These are phyloP conservation scores for Metschnikowia reukaufii DNA, from an alignment of 805 yeast species.

Conservation along the genomic window DNA sequence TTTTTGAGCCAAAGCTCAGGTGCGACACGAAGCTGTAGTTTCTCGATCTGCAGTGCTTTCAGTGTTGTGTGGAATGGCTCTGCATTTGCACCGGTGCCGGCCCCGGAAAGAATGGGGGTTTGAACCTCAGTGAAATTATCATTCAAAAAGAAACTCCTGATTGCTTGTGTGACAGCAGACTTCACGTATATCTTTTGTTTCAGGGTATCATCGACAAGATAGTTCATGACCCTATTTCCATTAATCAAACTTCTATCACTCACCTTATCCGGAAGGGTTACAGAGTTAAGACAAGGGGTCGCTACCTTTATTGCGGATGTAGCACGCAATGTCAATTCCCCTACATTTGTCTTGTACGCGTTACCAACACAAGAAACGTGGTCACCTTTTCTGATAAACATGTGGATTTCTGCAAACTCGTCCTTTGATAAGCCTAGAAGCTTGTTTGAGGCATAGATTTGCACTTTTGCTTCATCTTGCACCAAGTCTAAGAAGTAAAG, in stretches of 20 bases:
- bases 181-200: constrained; percentile 50
- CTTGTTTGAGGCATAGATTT: constrained; percentile 59
- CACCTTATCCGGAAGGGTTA: constrained; percentile 58
- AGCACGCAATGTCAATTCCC: constrained; percentile 73
- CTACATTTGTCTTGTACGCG: constrained; percentile 74
- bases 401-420: constrained; percentile 41
- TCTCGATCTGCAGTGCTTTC: constrained; percentile 34
- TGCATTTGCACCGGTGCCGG: constrained; percentile 89
- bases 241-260: constrained; percentile 56
- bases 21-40: constrained; percentile 75
- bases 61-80: constrained; percentile 70
- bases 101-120: constrained; percentile 79
- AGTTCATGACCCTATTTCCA: constrained; percentile 70
- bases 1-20: constrained; percentile 95
- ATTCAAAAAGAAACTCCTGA: constrained; percentile 57
- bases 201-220: constrained; percentile 57
- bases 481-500: constrained; percentile 66
- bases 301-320: constrained; percentile 49
- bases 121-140: constrained; percentile 75
- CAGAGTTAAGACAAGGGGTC: constrained; percentile 57
- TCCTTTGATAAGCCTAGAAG: constrained; percentile 42
- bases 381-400: constrained; percentile 67
- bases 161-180: constrained; percentile 50
- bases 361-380: constrained; percentile 61
- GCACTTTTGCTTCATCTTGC: constrained; percentile 61